Percentiles rank a stretch among this genome's conserved stretches.
These are phyloP conservation scores for Lasiosphaeriaceae sp. DNA, from an alignment of 495 filamentous ascomycete genomes.

Conservation along the genomic window DNA sequence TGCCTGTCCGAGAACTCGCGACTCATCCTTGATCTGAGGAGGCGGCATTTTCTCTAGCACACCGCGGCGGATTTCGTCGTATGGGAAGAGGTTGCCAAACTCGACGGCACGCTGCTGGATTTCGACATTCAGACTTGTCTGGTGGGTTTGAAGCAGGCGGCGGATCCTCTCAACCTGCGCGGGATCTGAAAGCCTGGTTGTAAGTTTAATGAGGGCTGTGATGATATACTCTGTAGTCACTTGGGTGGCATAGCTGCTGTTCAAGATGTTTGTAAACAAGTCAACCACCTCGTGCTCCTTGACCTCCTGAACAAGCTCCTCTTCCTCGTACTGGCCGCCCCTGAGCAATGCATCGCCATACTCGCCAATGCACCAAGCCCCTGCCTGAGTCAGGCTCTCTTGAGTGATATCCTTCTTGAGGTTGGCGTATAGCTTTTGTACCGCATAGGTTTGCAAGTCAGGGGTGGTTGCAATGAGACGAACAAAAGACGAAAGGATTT, in stretches of 20 bases:
- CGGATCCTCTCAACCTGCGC: conserved; percentile 81
- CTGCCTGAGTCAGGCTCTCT: conserved; percentile 88
- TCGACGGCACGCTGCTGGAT: conserved; percentile 94
- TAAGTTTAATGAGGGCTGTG: conserved; percentile 92
- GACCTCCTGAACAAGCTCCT: conserved; percentile 85
- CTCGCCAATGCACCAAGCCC: conserved; percentile 98
- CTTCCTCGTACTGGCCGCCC: conserved; percentile 92
- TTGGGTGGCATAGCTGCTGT: conserved; percentile 87
- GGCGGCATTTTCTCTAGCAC: conserved; percentile 97
- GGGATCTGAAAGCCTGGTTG: conserved; percentile 76
- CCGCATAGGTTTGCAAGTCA: conserved; percentile 92
- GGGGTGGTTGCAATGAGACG: conserved; percentile 91
- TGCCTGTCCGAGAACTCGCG: conserved; percentile 82
- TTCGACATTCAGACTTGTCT: conserved; percentile 84
- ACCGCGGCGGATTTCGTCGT: conserved; percentile 80
- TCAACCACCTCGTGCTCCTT: conserved; percentile 88
- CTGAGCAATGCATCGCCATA: conserved; percentile 84
- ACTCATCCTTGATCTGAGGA: conserved; percentile 92
- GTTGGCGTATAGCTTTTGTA: conserved; percentile 85
- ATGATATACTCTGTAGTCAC: conserved; percentile 91
- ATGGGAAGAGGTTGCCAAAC: conserved; percentile 87
- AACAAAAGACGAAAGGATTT: conserved; percentile 94
- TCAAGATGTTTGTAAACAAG: conserved; percentile 83
- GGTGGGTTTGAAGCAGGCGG: conserved; percentile 68
- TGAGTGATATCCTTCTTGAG: conserved; percentile 96